Conservation (phyloP, 73 alveolate species). For the Durusdinium trenchii region DNA sequence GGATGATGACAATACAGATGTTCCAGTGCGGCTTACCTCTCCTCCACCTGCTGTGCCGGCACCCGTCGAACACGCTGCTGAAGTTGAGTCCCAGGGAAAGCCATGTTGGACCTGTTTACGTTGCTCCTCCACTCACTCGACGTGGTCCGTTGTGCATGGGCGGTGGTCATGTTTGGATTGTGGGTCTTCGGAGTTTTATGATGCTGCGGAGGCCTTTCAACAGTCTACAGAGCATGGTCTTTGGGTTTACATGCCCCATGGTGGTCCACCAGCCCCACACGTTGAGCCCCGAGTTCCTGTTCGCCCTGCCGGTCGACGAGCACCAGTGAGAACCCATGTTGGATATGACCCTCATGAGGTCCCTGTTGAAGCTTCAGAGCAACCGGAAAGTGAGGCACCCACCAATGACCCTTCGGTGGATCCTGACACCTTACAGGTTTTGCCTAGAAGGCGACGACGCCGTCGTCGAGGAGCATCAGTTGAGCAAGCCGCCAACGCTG, state of each 20-base stretch:
- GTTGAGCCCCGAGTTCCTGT: not conserved
- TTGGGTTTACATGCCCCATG: not conserved
- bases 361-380: no score
- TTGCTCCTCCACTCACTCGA: not conserved
- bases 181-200: not conserved
- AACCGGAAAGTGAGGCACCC: not conserved
- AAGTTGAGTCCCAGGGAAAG: not conserved
- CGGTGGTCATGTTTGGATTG: not conserved
- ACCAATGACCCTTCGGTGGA: not conserved
- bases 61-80: not conserved
- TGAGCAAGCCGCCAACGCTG: not conserved
- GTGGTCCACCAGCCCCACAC: not conserved
- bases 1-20: not conserved
- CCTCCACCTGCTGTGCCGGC: no score
- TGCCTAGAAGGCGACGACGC: not conserved
- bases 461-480: not conserved
- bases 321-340: not conserved
- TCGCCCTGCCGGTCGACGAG: not conserved
- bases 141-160: not conserved
- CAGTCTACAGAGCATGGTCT: not conserved
- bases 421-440: not conserved
- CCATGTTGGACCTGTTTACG: not conserved
- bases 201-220: not conserved
- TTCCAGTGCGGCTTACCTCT: not conserved
- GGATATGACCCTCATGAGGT: not conserved